A percentile compares a stretch with the other conserved stretches of the same genome.
Conservation (phyloP, 192 early-diverging fungal genomes). For the Coemansia sp. region DNA sequence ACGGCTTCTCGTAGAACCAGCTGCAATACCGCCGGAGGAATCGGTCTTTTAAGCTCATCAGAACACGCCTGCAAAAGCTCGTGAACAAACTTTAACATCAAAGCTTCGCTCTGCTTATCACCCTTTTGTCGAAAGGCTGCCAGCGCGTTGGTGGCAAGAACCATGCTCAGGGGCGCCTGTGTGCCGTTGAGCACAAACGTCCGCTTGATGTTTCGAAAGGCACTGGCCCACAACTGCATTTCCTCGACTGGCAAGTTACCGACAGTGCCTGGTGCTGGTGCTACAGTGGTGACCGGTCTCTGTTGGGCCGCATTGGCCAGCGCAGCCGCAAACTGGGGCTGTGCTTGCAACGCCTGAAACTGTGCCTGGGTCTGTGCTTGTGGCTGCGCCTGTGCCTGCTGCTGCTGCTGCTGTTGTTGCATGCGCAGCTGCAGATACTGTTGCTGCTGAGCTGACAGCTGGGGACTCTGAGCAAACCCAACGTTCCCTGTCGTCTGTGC, state of each 20-base stretch:
- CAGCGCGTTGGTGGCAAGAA: slow-evolving; percentile 9
- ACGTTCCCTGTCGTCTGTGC: background rate
- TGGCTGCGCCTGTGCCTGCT: background rate
- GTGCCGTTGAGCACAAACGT: slow-evolving; percentile 19
- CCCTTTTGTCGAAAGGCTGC: slow-evolving; percentile 9
- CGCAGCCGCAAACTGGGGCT: slow-evolving; percentile 23
- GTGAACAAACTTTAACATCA: background rate
- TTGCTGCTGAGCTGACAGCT: slow-evolving; percentile 12
- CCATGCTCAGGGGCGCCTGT: slow-evolving; percentile 4
- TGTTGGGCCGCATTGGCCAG: slow-evolving; percentile 20
- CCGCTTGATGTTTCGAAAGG: slow-evolving; percentile 17
- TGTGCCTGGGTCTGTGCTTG: slow-evolving; percentile 22
- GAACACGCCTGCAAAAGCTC: slow-evolving; percentile 4
- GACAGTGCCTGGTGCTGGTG: slow-evolving; percentile 4
- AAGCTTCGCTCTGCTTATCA: slow-evolving; percentile 18
- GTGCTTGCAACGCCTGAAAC: slow-evolving; percentile 11
- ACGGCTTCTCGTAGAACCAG: slow-evolving; percentile 9
- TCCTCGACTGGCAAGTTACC: slow-evolving; percentile 9
- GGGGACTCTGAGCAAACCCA: background rate
- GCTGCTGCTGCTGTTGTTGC: slow-evolving; percentile 1
- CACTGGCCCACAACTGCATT: slow-evolving; percentile 16
- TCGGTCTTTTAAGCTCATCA: slow-evolving; percentile 4
- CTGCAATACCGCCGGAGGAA: slow-evolving; percentile 1
- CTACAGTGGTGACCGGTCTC: slow-evolving; percentile 4
- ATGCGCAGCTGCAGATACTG: slow-evolving; percentile 17